These are phyloP conservation scores for Fusarium solani-melongenae DNA, from an alignment of 2,329 filamentous ascomycete species.

Conservation along the genomic window DNA sequence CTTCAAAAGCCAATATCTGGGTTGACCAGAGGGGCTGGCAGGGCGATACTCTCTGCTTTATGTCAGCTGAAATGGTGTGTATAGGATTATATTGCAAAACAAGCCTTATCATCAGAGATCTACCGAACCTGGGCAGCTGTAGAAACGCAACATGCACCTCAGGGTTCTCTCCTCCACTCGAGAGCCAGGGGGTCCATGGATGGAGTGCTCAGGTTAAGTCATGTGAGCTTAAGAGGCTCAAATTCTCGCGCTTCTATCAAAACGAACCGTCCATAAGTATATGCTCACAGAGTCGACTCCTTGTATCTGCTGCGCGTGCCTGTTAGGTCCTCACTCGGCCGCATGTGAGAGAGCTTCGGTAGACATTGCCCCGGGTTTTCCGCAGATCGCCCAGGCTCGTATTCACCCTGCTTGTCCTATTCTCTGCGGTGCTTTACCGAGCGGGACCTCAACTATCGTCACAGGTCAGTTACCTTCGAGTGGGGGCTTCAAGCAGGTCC, in stretches of 20 bases:
- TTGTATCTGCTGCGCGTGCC: not conserved
- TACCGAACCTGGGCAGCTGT: not conserved
- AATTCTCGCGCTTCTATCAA: not conserved
- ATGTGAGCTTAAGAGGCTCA: not conserved
- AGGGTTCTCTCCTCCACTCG: not conserved
- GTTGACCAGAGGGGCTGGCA: no score
- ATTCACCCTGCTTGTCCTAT: not conserved
- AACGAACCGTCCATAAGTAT: not conserved
- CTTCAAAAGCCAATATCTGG: not conserved
- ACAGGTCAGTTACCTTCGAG: not conserved
- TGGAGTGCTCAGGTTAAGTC: not conserved
- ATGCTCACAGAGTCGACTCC: not conserved
- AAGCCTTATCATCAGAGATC: not conserved
- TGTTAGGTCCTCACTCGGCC: not conserved
- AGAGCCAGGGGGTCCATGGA: not conserved
- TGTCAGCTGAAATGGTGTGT: not conserved
- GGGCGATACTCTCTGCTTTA: not conserved
- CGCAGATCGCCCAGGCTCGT: not conserved
- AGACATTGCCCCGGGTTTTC: not conserved
- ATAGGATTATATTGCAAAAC: not conserved
- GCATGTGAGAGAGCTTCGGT: not conserved
- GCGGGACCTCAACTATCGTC: not conserved
- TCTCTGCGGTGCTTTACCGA: not conserved
- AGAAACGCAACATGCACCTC: not conserved
- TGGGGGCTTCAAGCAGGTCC: slow-evolving; percentile 1